Evolutionary conservation across 1,284 basidiomycete genomes (phyloP).

Genomic region (Pseudozyma sp.): DNA sequence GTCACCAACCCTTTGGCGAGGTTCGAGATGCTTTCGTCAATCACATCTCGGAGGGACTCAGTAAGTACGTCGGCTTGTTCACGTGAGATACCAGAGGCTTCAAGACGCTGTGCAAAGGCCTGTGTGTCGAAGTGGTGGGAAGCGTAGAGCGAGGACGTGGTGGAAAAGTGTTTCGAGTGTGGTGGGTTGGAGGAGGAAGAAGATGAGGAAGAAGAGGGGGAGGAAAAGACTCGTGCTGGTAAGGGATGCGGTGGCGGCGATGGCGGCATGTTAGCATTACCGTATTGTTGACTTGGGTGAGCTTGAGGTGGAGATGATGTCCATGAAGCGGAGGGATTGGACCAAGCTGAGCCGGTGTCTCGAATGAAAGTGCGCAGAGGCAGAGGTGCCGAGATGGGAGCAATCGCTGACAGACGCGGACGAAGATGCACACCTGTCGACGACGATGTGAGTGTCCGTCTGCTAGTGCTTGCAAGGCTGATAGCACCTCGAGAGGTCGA

Average conservation of each 20-base stretch:
- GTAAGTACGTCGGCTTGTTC: conserved; percentile 66
- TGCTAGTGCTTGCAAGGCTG: conserved; percentile 4
- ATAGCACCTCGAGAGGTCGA: conserved; percentile 25
- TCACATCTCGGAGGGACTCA: conserved; percentile 62
- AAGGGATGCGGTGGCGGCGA: conserved; percentile 20
- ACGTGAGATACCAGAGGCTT: conserved; percentile 63
- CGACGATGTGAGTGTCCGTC: conserved; percentile 4
- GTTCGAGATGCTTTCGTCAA: conserved; percentile 65
- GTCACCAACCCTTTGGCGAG: conserved; percentile 63
- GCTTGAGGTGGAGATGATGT: conserved; percentile 14
- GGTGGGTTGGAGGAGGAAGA: conserved; percentile 19
- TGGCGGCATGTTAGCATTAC: conserved; percentile 7
- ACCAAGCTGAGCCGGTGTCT: conserved; percentile 30
- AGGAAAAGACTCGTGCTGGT: conserved; percentile 29
- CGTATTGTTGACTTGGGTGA: not conserved
- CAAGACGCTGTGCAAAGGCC: conserved; percentile 63
- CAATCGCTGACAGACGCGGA: conserved; percentile 1
- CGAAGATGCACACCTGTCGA: conserved; percentile 14
- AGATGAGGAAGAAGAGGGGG: conserved; percentile 17
- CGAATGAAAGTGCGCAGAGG: conserved; percentile 31
- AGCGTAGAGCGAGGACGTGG: conserved; percentile 33
- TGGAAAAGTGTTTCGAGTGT: conserved; percentile 40
- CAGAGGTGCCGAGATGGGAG: not conserved
- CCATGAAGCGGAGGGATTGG: conserved; percentile 30
- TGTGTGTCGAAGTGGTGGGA: conserved; percentile 66